Evolutionary conservation across 192 early-diverging fungal genomes (phyloP), one percentile per base, ranked within the genome.

Genomic region (Pilaira anomala): DNA sequence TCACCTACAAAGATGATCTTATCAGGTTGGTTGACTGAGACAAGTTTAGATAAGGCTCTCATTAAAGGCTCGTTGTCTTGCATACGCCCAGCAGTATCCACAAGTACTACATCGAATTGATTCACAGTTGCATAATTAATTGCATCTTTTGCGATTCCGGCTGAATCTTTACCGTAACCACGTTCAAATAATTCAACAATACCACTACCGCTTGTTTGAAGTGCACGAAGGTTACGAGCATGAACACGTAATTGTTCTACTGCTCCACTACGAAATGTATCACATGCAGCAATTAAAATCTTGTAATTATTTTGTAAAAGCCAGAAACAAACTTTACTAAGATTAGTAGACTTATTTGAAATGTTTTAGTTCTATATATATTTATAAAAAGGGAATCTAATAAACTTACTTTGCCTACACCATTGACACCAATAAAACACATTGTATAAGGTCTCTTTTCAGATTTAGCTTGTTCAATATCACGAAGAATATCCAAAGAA

Each of bases 1-100:
- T 98, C 96, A 53, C 96, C 96, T 11, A 98, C 96, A 81, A 98
- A 98, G 52, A 98, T 79, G 60, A 98, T 93, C 77, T 98, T 98
- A 78, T 98, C 93, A 0, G 96, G 94, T 41, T 85, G 82, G 72
- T 98, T 98, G 26, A 88, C 82, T 21, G 91, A 83, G 11, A 96
- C 93, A 24, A 98, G 78, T 81, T 98, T 98, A 24, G 96, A 88
- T 57, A 98, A 79, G 0, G 96, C 92, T 14, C 96, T 85, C 96
- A 98, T 98, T 67, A 98, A 71, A 7, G 96, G 96, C 76, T 96
- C 96, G 63, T 98, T 98, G 68, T 98, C 96, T 72, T 98, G 96
- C 96, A 98, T 98, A 40, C 96, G 85, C 1, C 96, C 96, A 5
- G 96, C 96, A 3, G 96, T 98, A 68, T 98, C 96, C 30, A 98